phyloP scores from a whole-genome alignment of 805 yeast species.

The Millerozyma miso region DNA sequence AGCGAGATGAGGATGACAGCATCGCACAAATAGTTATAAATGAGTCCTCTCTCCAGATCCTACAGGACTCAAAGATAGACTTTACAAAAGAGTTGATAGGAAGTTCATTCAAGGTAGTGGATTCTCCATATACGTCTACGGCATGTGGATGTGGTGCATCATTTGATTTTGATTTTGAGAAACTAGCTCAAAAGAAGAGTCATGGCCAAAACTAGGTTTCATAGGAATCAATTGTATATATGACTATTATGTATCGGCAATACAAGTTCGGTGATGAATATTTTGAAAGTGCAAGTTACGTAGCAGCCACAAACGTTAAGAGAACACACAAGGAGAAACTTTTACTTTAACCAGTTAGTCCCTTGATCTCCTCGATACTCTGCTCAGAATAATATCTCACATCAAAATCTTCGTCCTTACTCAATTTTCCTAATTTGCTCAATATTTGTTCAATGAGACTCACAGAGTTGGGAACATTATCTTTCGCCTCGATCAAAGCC shows the following conservation, averaged over 20 bases:
- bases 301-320: not conserved
- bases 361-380: constrained; percentile 34
- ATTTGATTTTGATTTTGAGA: constrained; percentile 46
- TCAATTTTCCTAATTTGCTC: constrained; percentile 62
- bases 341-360: constrained; percentile 6
- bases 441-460: constrained; percentile 43
- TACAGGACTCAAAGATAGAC: constrained; percentile 82
- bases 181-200: constrained; percentile 24
- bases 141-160: constrained; percentile 46
- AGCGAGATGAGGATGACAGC: constrained; percentile 48
- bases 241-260: not conserved
- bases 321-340: not conserved
- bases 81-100: constrained; percentile 93
- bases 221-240: constrained; percentile 1
- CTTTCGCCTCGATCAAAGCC: constrained; percentile 32
- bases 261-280: not conserved
- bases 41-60: constrained; percentile 69
- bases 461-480: constrained; percentile 18
- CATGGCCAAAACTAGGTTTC: constrained; percentile 6
- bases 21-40: constrained; percentile 71
- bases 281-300: not conserved
- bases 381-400: constrained; percentile 81
- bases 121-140: constrained; percentile 75
- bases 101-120: constrained; percentile 85
- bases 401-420: constrained; percentile 77